Evolutionary conservation across 2,329 filamentous ascomycete genomes (phyloP).

Genomic region (Elsinoe arachidis): DNA sequence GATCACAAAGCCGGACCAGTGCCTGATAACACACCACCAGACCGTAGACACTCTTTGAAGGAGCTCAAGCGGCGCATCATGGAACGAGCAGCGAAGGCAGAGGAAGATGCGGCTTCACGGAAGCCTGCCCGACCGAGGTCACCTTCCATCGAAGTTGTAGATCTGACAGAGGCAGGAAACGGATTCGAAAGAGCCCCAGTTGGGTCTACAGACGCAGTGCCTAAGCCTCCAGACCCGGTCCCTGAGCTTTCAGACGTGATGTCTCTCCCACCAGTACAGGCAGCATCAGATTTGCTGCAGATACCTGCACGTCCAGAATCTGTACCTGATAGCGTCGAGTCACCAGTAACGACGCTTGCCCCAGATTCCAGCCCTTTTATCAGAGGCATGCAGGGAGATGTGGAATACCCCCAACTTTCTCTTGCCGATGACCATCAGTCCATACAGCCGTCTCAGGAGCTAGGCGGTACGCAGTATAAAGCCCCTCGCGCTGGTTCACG

Average conservation of each 20-base stretch:
- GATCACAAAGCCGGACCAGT: not conserved
- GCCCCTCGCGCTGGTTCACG: not conserved
- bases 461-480: conserved; percentile 6
- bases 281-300: conserved; percentile 9
- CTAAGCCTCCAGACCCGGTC: not conserved
- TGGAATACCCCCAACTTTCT: not conserved
- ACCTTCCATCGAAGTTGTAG: not conserved
- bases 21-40: no score
- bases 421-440: not conserved
- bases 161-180: not conserved
- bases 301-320: conserved; percentile 2
- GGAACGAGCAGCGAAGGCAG: not conserved
- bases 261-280: not conserved
- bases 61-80: not conserved
- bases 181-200: no score
- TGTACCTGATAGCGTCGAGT: conserved; percentile 12
- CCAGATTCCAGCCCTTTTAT: not conserved
- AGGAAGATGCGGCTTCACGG: not conserved
- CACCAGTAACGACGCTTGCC: conserved; percentile 6
- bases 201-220: not conserved
- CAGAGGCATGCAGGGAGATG: not conserved
- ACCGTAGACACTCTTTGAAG: not conserved
- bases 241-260: not conserved
- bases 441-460: not conserved
- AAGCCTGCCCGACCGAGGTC: not conserved